A percentile compares a stretch with the other conserved stretches of the same genome.
Conservation (phyloP, 2,329 filamentous ascomycete genomes). For the Coniochaeta sp. region DNA sequence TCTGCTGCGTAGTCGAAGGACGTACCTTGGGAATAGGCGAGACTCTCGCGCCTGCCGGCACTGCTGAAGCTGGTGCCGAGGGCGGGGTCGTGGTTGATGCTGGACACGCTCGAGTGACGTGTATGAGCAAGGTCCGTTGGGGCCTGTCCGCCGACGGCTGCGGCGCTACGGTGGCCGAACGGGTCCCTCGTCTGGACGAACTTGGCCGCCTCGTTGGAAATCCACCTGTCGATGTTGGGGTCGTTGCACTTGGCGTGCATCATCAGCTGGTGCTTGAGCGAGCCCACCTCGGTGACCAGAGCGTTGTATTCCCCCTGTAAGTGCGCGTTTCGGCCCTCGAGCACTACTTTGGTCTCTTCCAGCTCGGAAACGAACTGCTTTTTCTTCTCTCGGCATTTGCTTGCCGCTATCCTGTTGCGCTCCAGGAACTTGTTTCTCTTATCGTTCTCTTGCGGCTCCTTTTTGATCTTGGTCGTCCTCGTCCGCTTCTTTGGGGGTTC, state of each 20-base stretch:
- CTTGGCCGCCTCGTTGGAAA: conserved; percentile 42
- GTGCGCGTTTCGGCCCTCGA: conserved; percentile 35
- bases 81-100: conserved; percentile 4
- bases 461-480: conserved; percentile 14
- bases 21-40: conserved; percentile 16
- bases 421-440: conserved; percentile 55
- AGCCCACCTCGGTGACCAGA: conserved; percentile 35
- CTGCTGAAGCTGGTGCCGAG: conserved; percentile 6
- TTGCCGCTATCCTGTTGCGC: conserved; percentile 65
- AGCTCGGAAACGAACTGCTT: conserved; percentile 45
- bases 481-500: conserved; percentile 18
- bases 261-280: conserved; percentile 45
- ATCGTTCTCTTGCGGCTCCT: conserved; percentile 21
- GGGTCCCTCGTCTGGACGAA: conserved; percentile 27
- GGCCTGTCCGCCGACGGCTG: not conserved
- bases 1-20: not conserved
- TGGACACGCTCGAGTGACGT: conserved; percentile 12
- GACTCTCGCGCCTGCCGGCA: conserved; percentile 11
- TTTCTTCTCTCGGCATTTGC: conserved; percentile 66
- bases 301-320: conserved; percentile 35
- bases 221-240: conserved; percentile 44
- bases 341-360: conserved; percentile 33
- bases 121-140: conserved; percentile 7
- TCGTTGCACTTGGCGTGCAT: conserved; percentile 44
- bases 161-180: conserved; percentile 4